phyloP scores from a whole-genome alignment of 495 filamentous ascomycete genomes.

The Trichoderma virens region DNA sequence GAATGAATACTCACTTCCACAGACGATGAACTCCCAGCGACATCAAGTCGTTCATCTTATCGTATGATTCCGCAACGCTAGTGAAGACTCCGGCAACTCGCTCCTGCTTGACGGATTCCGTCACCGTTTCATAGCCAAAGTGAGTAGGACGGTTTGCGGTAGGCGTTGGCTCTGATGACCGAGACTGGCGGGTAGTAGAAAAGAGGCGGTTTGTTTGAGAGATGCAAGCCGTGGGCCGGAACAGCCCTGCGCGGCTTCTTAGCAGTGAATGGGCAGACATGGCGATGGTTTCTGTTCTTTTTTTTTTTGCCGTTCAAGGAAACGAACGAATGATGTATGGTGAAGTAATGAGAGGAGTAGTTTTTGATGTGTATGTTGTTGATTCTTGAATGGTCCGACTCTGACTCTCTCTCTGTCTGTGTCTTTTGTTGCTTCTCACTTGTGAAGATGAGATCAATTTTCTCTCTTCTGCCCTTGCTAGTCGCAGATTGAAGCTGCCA shows the following conservation, averaged over 20 bases:
- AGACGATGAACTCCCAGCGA: constrained; percentile 92
- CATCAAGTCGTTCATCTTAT: constrained; percentile 99
- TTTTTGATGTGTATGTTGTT: too few species aligned
- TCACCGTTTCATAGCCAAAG: constrained; percentile 87
- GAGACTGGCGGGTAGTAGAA: background rate
- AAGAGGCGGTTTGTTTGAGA: background rate
- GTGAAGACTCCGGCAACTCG: constrained; percentile 83
- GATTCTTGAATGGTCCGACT: too few species aligned
- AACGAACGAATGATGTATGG: too few species aligned
- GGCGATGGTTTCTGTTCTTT: background rate
- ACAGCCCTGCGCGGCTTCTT: background rate
- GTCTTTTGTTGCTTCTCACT: background rate
- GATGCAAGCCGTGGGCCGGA: background rate
- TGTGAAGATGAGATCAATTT: too few species aligned
- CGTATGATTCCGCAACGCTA: constrained; percentile 84
- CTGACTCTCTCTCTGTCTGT: too few species aligned
- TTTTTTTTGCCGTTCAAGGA: background rate
- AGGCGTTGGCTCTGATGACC: constrained; percentile 39
- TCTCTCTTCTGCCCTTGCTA: too few species aligned
- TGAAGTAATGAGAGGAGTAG: too few species aligned
- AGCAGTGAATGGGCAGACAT: background rate
- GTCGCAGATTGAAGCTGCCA: too few species aligned
- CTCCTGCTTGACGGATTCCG: constrained; percentile 65
- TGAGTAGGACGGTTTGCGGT: constrained; percentile 65
- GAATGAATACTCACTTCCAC: constrained; percentile 58